Evolutionary conservation across 768 basidiomycete genomes (phyloP).

Genomic region (Lactifluus volemus): DNA sequence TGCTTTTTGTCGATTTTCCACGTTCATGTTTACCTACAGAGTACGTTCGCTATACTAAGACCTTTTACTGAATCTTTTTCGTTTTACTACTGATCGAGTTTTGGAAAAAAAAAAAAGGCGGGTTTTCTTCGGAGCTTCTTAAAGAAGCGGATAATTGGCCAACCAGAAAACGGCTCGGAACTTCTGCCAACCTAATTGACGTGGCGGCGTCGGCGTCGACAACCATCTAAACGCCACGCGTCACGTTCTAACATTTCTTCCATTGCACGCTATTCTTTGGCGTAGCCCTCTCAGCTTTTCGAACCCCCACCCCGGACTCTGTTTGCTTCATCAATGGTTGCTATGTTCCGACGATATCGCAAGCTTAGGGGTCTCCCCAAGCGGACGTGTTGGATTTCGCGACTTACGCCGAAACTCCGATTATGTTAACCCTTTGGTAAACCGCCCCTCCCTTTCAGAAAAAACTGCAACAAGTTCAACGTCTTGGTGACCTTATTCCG

Average conservation of each 20-base stretch:
- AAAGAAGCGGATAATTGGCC: neutral
- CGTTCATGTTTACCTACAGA: neutral
- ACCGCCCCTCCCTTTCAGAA: neutral
- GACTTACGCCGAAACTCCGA: neutral
- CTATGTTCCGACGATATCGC: constrained; percentile 3
- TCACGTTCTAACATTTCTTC: neutral
- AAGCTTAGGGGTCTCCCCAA: neutral
- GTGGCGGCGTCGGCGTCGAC: constrained; percentile 1
- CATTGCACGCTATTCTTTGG: neutral
- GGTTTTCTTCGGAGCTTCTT: constrained; percentile 2
- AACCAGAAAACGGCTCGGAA: neutral
- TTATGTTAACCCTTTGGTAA: neutral
- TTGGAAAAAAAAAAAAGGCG: neutral
- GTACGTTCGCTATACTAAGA: neutral
- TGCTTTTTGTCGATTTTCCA: neutral
- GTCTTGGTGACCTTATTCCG: neutral
- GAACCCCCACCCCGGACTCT: neutral
- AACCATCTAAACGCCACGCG: neutral
- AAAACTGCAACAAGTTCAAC: neutral
- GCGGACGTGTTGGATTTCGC: neutral
- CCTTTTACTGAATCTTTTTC: neutral
- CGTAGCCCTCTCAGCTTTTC: neutral
- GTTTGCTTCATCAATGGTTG: neutral
- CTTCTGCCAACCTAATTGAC: constrained; percentile 1
- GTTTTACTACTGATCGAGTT: neutral